Evolutionary conservation across 2,329 filamentous ascomycete genomes (phyloP).

Genomic region (Rosellinia necatrix): DNA sequence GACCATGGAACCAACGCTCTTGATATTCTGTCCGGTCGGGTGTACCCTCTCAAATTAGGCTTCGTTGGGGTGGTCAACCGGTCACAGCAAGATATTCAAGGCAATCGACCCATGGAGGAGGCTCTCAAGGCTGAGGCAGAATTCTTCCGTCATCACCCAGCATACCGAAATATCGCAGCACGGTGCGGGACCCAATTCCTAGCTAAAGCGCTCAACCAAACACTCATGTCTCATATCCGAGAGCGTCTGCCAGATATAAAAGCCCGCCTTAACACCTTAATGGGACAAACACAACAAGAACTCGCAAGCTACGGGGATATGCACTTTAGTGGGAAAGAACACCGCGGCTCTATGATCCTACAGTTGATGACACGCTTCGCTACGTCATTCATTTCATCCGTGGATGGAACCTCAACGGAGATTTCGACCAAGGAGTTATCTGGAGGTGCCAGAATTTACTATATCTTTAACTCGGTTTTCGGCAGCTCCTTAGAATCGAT

Average conservation of each 20-base stretch:
- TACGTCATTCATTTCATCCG: slow-evolving; percentile 96
- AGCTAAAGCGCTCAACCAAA: slow-evolving; percentile 92
- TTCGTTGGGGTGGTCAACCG: slow-evolving; percentile 98
- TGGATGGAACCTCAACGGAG: slow-evolving; percentile 96
- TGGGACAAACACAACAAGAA: slow-evolving; percentile 99
- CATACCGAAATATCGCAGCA: slow-evolving; percentile 93
- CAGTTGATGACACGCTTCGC: slow-evolving; percentile 99
- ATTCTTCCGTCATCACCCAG: slow-evolving; percentile 96
- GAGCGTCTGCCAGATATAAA: slow-evolving; percentile 98
- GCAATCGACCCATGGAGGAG: slow-evolving; percentile 91
- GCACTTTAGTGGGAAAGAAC: slow-evolving; percentile 96
- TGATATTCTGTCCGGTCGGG: slow-evolving; percentile 94
- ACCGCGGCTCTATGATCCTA: slow-evolving; percentile 90
- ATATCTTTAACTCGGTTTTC: slow-evolving; percentile 99
- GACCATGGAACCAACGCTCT: slow-evolving; percentile 97
- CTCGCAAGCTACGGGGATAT: slow-evolving; percentile 97
- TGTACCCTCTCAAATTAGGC: slow-evolving; percentile 94
- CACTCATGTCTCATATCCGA: slow-evolving; percentile 94
- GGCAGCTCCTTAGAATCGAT: slow-evolving; percentile 95
- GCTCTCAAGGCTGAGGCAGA: slow-evolving; percentile 88
- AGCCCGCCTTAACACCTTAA: slow-evolving; percentile 92
- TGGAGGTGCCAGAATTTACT: slow-evolving; percentile 93
- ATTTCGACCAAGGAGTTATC: slow-evolving; percentile 98
- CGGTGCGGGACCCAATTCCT: slow-evolving; percentile 93
- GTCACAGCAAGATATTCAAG: slow-evolving; percentile 97